A percentile compares a stretch with the other conserved stretches of the same genome.
These are phyloP conservation scores for Meyerozyma sp. DNA, from an alignment of 1,139 yeast genomes.

Conservation along the genomic window DNA sequence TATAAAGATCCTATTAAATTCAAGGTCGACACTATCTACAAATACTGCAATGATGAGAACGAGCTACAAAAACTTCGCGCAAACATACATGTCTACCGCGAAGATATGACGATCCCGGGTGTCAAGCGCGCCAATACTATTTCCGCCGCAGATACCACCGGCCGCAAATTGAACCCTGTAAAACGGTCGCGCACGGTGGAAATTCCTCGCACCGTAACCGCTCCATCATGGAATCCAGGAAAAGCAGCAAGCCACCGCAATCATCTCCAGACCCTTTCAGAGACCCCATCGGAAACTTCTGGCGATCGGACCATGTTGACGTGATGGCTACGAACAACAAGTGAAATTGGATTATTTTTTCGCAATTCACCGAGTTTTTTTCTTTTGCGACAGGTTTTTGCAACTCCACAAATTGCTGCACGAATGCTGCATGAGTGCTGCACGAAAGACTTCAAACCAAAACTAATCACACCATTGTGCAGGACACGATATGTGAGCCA, in stretches of 20 bases:
- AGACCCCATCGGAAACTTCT: not conserved
- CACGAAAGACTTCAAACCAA: not conserved
- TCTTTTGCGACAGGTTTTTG: too few relatives aligned
- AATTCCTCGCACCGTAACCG: not conserved
- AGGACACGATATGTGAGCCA: not conserved
- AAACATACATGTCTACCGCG: slow-evolving; percentile 33
- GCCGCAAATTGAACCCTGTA: not conserved
- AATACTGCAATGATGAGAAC: slow-evolving; percentile 22
- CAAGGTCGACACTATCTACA: slow-evolving; percentile 23
- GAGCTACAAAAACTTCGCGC: slow-evolving; percentile 26
- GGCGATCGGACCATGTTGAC: not conserved
- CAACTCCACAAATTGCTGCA: too few relatives aligned
- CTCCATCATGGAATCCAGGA: not conserved
- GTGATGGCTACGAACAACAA: too few relatives aligned
- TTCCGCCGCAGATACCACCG: not conserved
- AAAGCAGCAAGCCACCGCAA: not conserved
- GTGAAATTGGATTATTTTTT: too few relatives aligned
- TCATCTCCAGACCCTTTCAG: not conserved
- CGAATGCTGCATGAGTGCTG: not conserved
- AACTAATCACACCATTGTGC: not conserved
- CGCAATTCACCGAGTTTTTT: too few relatives aligned
- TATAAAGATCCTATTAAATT: slow-evolving; percentile 19
- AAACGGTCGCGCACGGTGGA: not conserved
- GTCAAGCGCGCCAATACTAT: slow-evolving; percentile 11
- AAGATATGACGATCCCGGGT: slow-evolving; percentile 37